phyloP scores from a whole-genome alignment of 2,329 filamentous ascomycete species.

The Epichloe uncinata region DNA sequence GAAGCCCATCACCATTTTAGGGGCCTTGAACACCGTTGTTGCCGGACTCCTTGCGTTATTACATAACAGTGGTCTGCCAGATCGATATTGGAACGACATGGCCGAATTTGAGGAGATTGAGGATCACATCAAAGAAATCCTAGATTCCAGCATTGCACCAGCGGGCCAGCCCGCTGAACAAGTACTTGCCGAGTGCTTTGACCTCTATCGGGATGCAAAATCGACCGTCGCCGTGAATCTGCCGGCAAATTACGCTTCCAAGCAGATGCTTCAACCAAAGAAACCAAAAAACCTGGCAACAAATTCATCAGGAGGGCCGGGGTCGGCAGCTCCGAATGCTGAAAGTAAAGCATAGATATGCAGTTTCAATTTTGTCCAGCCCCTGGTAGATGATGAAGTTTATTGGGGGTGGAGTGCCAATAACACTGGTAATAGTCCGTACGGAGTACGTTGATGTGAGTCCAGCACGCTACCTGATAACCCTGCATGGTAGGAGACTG shows the following conservation, averaged over 20 bases:
- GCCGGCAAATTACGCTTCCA: conserved; percentile 27
- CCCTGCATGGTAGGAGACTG: neutral
- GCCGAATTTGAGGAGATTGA: conserved; percentile 36
- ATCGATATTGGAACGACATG: conserved; percentile 35
- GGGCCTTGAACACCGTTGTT: conserved; percentile 34
- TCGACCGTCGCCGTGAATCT: conserved; percentile 33
- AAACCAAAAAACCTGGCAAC: neutral
- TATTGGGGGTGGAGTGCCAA: too few relatives aligned
- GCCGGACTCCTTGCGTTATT: conserved; percentile 37
- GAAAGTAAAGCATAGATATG: neutral
- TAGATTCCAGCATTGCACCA: conserved; percentile 33
- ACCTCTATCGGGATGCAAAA: conserved; percentile 31
- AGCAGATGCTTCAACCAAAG: conserved; percentile 7
- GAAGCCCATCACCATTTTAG: conserved; percentile 34
- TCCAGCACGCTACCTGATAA: neutral
- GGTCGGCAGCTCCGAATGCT: neutral
- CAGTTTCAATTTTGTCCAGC: too few relatives aligned
- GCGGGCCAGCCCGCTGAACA: conserved; percentile 30
- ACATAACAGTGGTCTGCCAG: conserved; percentile 40
- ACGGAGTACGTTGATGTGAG: neutral
- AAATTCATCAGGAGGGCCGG: neutral
- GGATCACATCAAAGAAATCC: conserved; percentile 35
- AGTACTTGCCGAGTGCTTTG: conserved; percentile 33
- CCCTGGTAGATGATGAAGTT: too few relatives aligned
- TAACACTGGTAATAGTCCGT: too few relatives aligned